A percentile compares a stretch with the other conserved stretches of the same genome.
These are phyloP conservation scores for Trichoderma afroharzianum DNA, from an alignment of 2,329 filamentous ascomycete genomes.

Conservation along the genomic window DNA sequence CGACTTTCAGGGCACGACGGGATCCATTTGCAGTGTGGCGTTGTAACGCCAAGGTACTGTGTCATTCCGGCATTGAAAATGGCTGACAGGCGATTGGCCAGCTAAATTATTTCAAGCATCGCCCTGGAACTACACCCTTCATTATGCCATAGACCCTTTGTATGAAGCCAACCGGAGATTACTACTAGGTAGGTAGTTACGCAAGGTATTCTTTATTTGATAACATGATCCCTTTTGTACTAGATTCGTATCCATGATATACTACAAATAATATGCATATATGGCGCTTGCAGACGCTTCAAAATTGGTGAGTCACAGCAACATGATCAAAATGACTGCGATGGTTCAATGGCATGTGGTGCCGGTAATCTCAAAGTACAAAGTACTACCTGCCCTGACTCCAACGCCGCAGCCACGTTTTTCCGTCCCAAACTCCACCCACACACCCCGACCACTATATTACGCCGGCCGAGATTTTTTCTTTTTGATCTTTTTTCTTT, in stretches of 20 bases:
- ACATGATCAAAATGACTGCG: background rate
- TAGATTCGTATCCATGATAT: background rate
- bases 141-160: background rate
- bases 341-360: background rate
- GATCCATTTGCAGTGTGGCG: background rate
- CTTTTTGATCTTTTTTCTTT: constrained; percentile 29
- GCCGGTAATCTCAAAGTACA: background rate
- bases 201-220: background rate
- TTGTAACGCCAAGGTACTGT: constrained; percentile 2
- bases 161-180: background rate
- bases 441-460: background rate
- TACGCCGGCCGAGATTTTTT: constrained; percentile 1
- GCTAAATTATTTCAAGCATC: background rate
- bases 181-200: too few species aligned
- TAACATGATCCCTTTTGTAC: accelerated
- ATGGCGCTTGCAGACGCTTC: background rate
- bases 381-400: background rate
- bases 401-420: constrained; percentile 9
- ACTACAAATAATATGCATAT: background rate
- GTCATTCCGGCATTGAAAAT: background rate
- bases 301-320: background rate
- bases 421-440: constrained; percentile 7
- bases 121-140: background rate
- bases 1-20: background rate
- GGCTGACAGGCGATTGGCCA: background rate